Base-by-base conservation (phyloP, 106 monocot species). In the Dendrobium chrysotoxum region DNA sequence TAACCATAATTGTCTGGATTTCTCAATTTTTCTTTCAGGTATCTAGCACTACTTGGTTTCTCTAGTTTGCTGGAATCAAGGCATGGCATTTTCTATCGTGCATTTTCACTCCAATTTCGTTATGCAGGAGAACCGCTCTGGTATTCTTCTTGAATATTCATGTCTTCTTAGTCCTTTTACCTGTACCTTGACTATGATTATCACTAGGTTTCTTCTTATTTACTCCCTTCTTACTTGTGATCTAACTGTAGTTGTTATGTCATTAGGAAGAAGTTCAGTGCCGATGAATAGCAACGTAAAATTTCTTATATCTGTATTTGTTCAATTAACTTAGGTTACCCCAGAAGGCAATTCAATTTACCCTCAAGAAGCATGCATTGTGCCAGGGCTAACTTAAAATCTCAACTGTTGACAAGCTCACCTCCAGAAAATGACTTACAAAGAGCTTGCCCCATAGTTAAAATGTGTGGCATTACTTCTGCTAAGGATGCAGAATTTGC, bases 381-480 rank as follows among this genome's bases (percentile, higher is more conserved):
- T 28, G 28, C 82, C 44, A 70, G 35, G 78, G 11, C 81, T 54
- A 38, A 28, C 58, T 79, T 66, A 30, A 44, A 23, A 40, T 78
- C 79, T 41, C 35, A 65, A 21, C 35, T 75, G 57, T 16, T 74
- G 5, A 35, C 79, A 79, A 84, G 53, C 70, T 83, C 46, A 79
- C 74, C 76, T 28, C 20, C 54, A 65, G 66, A 79, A 77, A 76
- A 83, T 17, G 70, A 38, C 16, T 18, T 5, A 18, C 77, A 83
- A 79, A 82, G n/a, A 21, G 53, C 80, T 80, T 76, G 68, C 5
- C 91, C 91, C 40, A 58, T 85, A n/a, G 91, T 96, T 38, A 96
- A 96, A 72, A 97, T 94, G 94, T 94, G 96, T 71, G 96, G 96
- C 17, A 91, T 94, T 40, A 88, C 96, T 55, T 97, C 96, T 71